phyloP scores from a whole-genome alignment of 306 rosid species.

The Lathyrus aphaca region DNA sequence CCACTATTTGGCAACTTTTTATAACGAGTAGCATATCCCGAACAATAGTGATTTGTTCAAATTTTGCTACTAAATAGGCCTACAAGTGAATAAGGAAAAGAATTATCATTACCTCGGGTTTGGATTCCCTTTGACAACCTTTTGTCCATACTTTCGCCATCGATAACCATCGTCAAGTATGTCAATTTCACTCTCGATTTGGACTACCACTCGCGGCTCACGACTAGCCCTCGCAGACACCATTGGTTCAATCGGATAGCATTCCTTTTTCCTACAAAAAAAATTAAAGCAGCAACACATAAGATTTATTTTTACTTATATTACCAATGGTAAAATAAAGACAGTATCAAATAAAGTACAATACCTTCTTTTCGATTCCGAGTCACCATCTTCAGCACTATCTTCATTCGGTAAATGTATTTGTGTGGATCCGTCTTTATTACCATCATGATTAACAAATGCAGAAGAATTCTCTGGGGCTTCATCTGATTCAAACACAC shows the following conservation, averaged over 20 bases:
- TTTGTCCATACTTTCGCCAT: conserved; percentile 94
- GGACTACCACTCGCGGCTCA: conserved; percentile 84
- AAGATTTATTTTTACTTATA: not conserved
- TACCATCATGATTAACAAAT: conserved; percentile 59
- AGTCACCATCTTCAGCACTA: conserved; percentile 61
- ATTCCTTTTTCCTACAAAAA: conserved; percentile 67
- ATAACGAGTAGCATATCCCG: not conserved
- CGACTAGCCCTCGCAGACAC: conserved; percentile 65
- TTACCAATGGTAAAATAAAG: conserved; percentile 8
- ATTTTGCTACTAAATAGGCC: not conserved
- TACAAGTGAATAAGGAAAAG: conserved; percentile 31
- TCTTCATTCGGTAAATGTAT: conserved; percentile 52
- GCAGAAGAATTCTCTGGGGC: conserved; percentile 74
- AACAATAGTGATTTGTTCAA: not conserved
- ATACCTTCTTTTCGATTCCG: conserved; percentile 78
- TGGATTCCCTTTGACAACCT: conserved; percentile 95
- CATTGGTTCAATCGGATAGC: conserved; percentile 53
- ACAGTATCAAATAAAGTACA: conserved; percentile 4
- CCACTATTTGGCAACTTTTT: not conserved
- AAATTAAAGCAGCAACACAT: conserved; percentile 37
- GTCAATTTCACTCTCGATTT: conserved; percentile 78
- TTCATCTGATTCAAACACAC: conserved; percentile 56
- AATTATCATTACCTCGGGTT: conserved; percentile 71
- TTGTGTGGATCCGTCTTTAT: conserved; percentile 59
- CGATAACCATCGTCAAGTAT: conserved; percentile 94